Evolutionary conservation across 2,329 filamentous ascomycete species (phyloP), one percentile per base, ranked within the genome.

Genomic region (Nemania sp.): DNA sequence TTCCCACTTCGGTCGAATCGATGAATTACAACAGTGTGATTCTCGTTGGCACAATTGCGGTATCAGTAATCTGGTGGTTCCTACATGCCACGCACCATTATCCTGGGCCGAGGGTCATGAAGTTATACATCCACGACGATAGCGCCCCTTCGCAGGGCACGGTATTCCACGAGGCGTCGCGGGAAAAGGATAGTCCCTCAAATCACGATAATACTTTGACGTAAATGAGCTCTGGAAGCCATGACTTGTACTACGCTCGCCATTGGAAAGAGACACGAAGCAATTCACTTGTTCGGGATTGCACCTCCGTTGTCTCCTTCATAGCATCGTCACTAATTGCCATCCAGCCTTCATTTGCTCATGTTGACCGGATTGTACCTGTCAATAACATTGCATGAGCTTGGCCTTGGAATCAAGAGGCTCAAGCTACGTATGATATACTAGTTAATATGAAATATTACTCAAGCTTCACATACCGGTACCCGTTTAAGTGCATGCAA

Each of bases 1-100:
- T 77, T n/a, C 76, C 76, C 1, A 72, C 72, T 1, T 72, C 69
- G 0, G 64, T 64, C n/a, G 66, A 70, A 19, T 59, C 67, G 1
- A 80, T 80, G 78, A 80, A 79, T 59, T 80, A 78, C 64, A 82
- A 80, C 64, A 78, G 75, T 55, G 80, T 82, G 3, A 80, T 82
- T 50, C 65, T 82, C 19, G 75, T 75, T 15, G 77, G 80, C 19
- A 70, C 76, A 39, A 60, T 81, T n/a, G 59, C 68, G 1, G 52
- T 82, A 5, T 79, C 78, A 0, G 68, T 68, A 0, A 52, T 75
- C 3, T 81, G 79, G 79, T 82, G 80, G 54, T 12, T 57, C 1
- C 40, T 77, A 2, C 75, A 81, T 52, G 79, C 76, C 3, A 61
- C 66, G 17, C 66, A 66, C 34, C 72, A 80, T 54, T 82, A 82